Evolutionary conservation across 192 early-diverging fungal species (phyloP).

Genomic region (Helicostylum pulchrum): DNA sequence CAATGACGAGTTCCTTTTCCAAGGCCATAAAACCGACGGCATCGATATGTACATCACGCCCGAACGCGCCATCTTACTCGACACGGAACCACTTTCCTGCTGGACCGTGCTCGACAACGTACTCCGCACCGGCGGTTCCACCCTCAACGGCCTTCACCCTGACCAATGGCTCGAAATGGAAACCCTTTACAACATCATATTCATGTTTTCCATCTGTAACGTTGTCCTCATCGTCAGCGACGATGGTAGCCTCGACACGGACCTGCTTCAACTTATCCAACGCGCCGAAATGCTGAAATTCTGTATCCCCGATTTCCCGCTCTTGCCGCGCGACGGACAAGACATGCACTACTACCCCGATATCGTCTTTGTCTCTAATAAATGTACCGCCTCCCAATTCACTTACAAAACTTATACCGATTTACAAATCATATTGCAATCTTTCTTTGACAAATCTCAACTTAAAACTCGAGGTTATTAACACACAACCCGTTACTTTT

Average conservation of each 20-base stretch:
- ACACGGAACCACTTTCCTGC: conserved; percentile 51
- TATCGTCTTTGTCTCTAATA: conserved; percentile 40
- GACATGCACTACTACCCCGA: conserved; percentile 38
- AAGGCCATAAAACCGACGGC: conserved; percentile 50
- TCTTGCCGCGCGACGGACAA: conserved; percentile 8
- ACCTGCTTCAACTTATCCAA: conserved; percentile 25
- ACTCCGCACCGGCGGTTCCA: conserved; percentile 33
- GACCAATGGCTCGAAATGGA: conserved; percentile 46
- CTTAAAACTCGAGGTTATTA: conserved; percentile 34
- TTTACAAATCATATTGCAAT: conserved; percentile 8
- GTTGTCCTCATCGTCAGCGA: conserved; percentile 56
- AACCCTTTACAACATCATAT: conserved; percentile 48
- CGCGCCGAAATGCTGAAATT: conserved; percentile 35
- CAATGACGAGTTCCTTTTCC: conserved; percentile 25
- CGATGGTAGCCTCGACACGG: conserved; percentile 39
- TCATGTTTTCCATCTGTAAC: conserved; percentile 63
- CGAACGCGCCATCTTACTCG: conserved; percentile 60
- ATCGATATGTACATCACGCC: conserved; percentile 65
- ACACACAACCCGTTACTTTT: neutral
- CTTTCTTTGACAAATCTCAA: conserved; percentile 29
- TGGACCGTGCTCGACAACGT: conserved; percentile 44
- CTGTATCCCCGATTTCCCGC: conserved; percentile 29
- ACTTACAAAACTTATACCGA: conserved; percentile 22
- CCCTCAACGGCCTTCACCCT: conserved; percentile 35
- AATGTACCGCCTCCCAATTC: conserved; percentile 25